Evolutionary conservation across 164 flowering plant genomes (phyloP).

Genomic region (Protea cynaroides): DNA sequence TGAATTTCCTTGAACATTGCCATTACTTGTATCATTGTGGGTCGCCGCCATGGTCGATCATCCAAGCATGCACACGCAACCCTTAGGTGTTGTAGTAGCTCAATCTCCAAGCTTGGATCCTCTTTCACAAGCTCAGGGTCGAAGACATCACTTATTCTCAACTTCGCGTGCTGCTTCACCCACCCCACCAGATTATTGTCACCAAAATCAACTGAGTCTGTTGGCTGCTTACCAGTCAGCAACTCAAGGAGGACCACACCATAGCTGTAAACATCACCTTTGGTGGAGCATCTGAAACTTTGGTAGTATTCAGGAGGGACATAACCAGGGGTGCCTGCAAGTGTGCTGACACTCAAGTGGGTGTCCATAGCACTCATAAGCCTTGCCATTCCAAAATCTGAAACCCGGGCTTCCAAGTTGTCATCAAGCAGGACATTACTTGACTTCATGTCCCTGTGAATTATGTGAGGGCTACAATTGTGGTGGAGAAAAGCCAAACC

Average conservation of each 20-base stretch:
- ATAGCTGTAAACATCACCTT: slow-evolving; percentile 96
- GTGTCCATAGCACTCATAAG: slow-evolving; percentile 93
- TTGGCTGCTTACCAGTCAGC: slow-evolving; percentile 83
- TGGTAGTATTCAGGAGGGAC: slow-evolving; percentile 99
- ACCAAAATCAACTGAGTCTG: slow-evolving; percentile 87
- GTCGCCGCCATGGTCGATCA: slow-evolving; percentile 72
- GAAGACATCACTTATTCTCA: slow-evolving; percentile 68
- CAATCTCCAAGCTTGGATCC: slow-evolving; percentile 68
- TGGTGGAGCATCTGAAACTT: slow-evolving; percentile 83
- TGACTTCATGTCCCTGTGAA: slow-evolving; percentile 97
- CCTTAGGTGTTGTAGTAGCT: slow-evolving; percentile 74
- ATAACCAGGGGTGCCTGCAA: slow-evolving; percentile 97
- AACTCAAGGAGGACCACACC: slow-evolving; percentile 95
- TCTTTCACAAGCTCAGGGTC: slow-evolving; percentile 71
- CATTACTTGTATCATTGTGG: slow-evolving; percentile 95
- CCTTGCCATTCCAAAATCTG: slow-evolving; percentile 99
- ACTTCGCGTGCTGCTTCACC: slow-evolving; percentile 86
- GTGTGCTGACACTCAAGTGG: slow-evolving; percentile 89
- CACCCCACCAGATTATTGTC: slow-evolving; percentile 96
- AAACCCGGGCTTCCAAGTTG: slow-evolving; percentile 79
- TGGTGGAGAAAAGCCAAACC: slow-evolving; percentile 96
- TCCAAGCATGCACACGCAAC: slow-evolving; percentile 87
- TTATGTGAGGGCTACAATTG: slow-evolving; percentile 83
- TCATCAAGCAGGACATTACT: slow-evolving; percentile 93
- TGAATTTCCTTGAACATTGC: slow-evolving; percentile 93